Base-by-base conservation (phyloP, 2,329 filamentous ascomycete species). In the Onygenales sp. region DNA sequence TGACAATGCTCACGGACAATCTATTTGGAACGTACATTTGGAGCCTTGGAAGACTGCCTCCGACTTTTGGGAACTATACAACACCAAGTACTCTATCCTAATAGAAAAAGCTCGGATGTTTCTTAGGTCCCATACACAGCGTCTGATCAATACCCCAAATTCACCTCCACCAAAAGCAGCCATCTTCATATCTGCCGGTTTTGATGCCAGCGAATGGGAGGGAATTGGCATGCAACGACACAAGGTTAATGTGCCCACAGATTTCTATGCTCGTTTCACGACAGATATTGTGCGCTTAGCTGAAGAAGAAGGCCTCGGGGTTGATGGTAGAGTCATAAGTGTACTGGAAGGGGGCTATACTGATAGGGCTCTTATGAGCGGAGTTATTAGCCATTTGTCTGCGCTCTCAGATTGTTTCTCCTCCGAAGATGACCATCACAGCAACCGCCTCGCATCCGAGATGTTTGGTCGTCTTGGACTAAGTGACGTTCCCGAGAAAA, bases 121-220 rank as follows among this genome's bases (percentile, higher is more conserved):
- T 62, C 75, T 97, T n/a, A 80, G 78, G 51, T 74, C 75, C 11
- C 89, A 96, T 61, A 84, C 88, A 0, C 77, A 83, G 43, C 81
- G 81, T 33, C 71, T 93, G 33, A 11, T 36, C 10, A 76, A 75
- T 14, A 73, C 78, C 0, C 72, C 78, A 8, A 78, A 76, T 50
- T 79, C 81, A 41, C 78, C 83, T 36, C 74, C 74, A 27, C 86
- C 90, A 3, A 92, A 86, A 63, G 88, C 87, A 2, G 92, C 89
- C 36, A 90, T 98, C 45, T 98, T 98, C 72, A 74, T 98, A 49
- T 97, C 92, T 45, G 91, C 93, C 2, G 94, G 93, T 0, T 98
- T 98, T 60, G 93, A 98, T 71, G 93, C 93, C 2, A 96, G 91
- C 65, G 90, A 98, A 66, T 94, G 88, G 84, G 93, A 98, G 68